Evolutionary conservation across 164 flowering plant species (phyloP).

Genomic region (Paratinospora sagittata): DNA sequence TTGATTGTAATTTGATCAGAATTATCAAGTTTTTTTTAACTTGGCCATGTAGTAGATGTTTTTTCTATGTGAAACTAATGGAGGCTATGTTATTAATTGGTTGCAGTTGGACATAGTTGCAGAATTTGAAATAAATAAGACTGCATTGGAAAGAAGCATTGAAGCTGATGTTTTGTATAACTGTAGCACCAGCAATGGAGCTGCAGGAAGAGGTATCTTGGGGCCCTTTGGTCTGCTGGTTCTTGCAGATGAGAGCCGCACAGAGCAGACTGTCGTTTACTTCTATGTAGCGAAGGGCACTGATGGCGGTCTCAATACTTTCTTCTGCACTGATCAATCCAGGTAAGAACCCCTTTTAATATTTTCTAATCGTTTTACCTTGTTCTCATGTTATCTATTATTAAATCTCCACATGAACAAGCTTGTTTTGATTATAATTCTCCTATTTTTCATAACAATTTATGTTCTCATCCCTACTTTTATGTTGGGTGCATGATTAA

Average conservation of each 20-base stretch:
- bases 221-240: conserved; percentile 89
- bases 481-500: too few species aligned
- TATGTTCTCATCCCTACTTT: too few species aligned
- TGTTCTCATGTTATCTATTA: not conserved
- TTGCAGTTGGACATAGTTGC: conserved; percentile 65
- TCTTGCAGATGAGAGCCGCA: conserved; percentile 42
- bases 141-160: conserved; percentile 28
- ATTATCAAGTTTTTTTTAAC: not conserved
- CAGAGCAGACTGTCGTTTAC: conserved; percentile 75
- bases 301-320: conserved; percentile 48
- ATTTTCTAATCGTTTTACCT: too few species aligned
- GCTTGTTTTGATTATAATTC: too few species aligned
- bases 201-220: conserved; percentile 49
- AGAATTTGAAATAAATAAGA: conserved; percentile 57
- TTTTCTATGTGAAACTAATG: not conserved
- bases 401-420: too few species aligned
- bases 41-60: too few species aligned
- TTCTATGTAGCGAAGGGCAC: conserved; percentile 60
- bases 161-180: conserved; percentile 37
- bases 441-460: too few species aligned
- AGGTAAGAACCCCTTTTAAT: conserved; percentile 31
- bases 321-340: conserved; percentile 66
- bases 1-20: too few species aligned
- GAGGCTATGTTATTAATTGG: not conserved
- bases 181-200: conserved; percentile 55